Evolutionary conservation across 306 rosid species (phyloP), one percentile per base, ranked within the genome.

Genomic region (Mucuna pruriens): DNA sequence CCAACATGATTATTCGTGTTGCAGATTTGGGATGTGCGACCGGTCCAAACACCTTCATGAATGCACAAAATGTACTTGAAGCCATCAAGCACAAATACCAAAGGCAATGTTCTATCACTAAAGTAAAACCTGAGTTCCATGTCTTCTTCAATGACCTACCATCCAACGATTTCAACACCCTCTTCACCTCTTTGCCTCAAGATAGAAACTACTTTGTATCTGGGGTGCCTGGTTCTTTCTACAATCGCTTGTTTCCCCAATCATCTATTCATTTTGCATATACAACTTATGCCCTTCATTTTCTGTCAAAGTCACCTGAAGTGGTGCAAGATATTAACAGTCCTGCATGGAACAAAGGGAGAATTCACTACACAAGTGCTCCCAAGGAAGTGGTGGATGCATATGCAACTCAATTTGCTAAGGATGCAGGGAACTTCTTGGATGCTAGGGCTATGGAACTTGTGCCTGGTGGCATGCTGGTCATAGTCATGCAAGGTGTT

Each of bases 21-120:
- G 90, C 78, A 2, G 92, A 89, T 78, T 73, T 89, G 52, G 92
- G 92, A 42, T 89, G 88, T 46, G 79, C 90, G 36, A 84, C 88
- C 1, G 92, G 92, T 65, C 85, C 90, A 44, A 86, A 89, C 78
- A 80, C 88, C 4, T 79, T 89, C 34, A 33, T 17, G 4, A 57
- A 54, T 15, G 31, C 55, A 49, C 85, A 82, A 9, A 17, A 15
- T 1, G 9, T 86, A 31, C 42, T 86, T 2, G 87, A 89, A 71
- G 84, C 87, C 0, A 82, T 86, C 2, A 52, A 82, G 29, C 44
- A 55, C 7, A 89, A 89, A 80, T 26, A 76, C 75, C 10, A 45
- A 67, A 19, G 8, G 20, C 86, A 81, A 48, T 22, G 60, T 52
- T 40, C 62, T 4, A 44, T 33, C 15, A 3, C 33, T 11, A 1